Base-by-base conservation (phyloP, 805 yeast species). In the Saturnispora mendoncae region DNA sequence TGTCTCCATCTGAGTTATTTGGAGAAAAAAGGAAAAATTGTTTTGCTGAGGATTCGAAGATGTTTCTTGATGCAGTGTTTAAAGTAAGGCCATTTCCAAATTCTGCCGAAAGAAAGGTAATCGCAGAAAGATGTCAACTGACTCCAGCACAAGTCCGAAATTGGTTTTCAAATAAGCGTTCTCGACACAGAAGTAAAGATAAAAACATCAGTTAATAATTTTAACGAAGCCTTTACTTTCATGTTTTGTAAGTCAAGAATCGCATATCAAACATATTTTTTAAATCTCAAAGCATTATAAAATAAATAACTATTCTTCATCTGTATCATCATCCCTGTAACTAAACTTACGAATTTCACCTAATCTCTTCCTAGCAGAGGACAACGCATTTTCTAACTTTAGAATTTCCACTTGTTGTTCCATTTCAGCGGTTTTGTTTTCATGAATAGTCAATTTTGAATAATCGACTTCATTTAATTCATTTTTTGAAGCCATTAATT, bases 381-480 rank as follows among this genome's bases (percentile, higher is more conserved):
- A 64, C 51, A 87, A 67, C 35, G 81, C 73, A 51, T 83, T 83
- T 54, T 86, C 95, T 42, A 86, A 67, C 59, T 83, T 84, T 60
- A 86, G 67, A 38, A 87, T 86, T 56, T 84, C 88, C 6, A 86
- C 95, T 58, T 86, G 96, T 60, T 85, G 95, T 56, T 85, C 94
- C 94, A 86, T 84, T 52, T 87, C 92, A 18, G 76, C 73, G 0
- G 94, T 82, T 60, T 81, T 83, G 52, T 84, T 85, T 59, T 85
- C 94, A 56, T 83, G 84, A 24, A 83, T 72, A 7, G 84, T 69
- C 43, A 84, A 61, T 52, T 71, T 73, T 18, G 83, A 68, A 55
- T 78, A 82, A 57, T 87, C 94, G 42, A 78, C 62, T n/a, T 53
- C 61, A 20, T 66, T 62, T 4, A 53, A 47, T 9, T 49, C 52